Base-by-base conservation (phyloP, 441 rosid species). In the Gossypium laxum region DNA sequence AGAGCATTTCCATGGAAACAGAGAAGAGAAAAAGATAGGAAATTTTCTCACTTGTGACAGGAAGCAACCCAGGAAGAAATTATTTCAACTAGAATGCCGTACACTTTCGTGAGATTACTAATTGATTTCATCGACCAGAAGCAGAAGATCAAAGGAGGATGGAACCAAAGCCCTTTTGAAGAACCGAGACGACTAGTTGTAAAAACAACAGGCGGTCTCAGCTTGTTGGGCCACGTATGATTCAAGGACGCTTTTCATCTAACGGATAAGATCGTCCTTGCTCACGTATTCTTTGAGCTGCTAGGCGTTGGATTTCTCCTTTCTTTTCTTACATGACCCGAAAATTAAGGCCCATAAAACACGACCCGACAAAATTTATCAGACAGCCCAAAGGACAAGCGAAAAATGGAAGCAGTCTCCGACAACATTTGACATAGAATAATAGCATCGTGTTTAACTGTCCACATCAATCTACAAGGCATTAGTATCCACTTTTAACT, bases 381-480 rank as follows among this genome's bases (percentile, higher is more conserved):
- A 55, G 69, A 6, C 70, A 64, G 2, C 43, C 10, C 43, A 34
- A 26, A 58, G 34, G 14, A n/a, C 8, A 43, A 47, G 47, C 47
- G 4, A 8, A 55, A 21, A 21, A 55, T 72, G 87, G 86, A 83
- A 79, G 82, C 85, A 84, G 43, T 34, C 43, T 86, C 88, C 85
- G 17, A 45, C 71, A 5, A 12, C 48, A 57, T 22, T 38, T 43
- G 62, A 63, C 43, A 54, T 21, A 55, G 58, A 76, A 30, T 61
- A 51, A 89, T 86, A 92, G 88, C 91, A 73, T 73, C 89, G 15
- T 6, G 41, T 6, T 34, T 7, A 34, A 7, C 11, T 6, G 43
- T 34, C 43, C 43, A 1, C 43, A 34, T 34, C 10, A 6, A 34
- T 6, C 43, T 34, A 34, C 10, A 34, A 34, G 43, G 10, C 43